A percentile compares a stretch with the other conserved stretches of the same genome.
Evolutionary conservation across 1,284 basidiomycete genomes (phyloP).

Genomic region (Leccinum fuscescens): DNA sequence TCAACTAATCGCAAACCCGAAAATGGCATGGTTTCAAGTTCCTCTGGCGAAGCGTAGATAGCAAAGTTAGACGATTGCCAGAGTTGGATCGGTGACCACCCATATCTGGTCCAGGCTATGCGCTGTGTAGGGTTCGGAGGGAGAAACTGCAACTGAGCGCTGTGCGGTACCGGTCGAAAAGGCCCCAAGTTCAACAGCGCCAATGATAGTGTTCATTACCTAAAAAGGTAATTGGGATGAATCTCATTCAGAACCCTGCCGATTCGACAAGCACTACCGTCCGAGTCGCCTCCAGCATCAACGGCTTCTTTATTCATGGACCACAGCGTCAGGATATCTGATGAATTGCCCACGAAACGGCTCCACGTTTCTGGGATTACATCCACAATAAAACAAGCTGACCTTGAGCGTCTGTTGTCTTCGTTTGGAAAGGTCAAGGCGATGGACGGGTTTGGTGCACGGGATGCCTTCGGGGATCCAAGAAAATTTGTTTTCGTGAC

Average conservation of each 20-base stretch:
- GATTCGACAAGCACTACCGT: background rate
- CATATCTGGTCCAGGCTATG: background rate
- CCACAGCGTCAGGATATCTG: slow-evolving; percentile 16
- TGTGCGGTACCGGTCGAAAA: no score
- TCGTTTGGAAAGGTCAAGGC: slow-evolving; percentile 66
- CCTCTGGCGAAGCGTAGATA: background rate
- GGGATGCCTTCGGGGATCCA: slow-evolving; percentile 63
- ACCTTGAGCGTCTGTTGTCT: slow-evolving; percentile 57
- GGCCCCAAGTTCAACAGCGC: background rate
- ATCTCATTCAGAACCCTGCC: no score
- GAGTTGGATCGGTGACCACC: background rate
- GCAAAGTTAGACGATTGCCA: background rate
- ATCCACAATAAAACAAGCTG: slow-evolving; percentile 55
- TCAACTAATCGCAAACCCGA: background rate
- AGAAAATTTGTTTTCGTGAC: slow-evolving; percentile 75
- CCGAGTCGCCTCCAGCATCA: background rate
- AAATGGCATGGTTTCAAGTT: background rate
- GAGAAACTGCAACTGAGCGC: no score
- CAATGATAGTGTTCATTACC: background rate
- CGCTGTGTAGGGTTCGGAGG: no score
- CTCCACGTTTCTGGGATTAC: slow-evolving; percentile 75
- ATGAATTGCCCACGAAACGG: slow-evolving; percentile 48
- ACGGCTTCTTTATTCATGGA: background rate
- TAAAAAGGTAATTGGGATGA: background rate
- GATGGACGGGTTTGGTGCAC: slow-evolving; percentile 65